Evolutionary conservation across 2,329 filamentous ascomycete genomes (phyloP).

Genomic region (Trichoderma pleuroti): DNA sequence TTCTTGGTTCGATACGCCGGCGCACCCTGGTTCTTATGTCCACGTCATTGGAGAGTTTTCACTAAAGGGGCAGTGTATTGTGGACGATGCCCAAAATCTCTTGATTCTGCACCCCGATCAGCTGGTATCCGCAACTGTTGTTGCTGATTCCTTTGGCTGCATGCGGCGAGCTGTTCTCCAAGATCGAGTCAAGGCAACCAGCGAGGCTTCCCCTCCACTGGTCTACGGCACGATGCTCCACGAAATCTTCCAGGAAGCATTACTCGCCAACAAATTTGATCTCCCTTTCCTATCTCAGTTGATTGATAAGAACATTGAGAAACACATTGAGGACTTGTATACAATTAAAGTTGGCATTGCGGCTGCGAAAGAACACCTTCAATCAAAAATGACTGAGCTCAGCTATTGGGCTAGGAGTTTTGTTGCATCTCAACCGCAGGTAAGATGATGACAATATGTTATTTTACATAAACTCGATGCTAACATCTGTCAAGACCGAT

Average conservation of each 20-base stretch:
- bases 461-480: not conserved
- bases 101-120: constrained; percentile 93
- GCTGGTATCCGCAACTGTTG: constrained; percentile 87
- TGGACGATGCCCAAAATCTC: constrained; percentile 80
- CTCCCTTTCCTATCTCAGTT: constrained; percentile 60
- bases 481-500: constrained; percentile 45
- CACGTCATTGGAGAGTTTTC: constrained; percentile 82
- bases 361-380: constrained; percentile 74
- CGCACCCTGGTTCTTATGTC: constrained; percentile 70
- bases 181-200: constrained; percentile 89
- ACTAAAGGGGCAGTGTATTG: constrained; percentile 65
- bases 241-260: constrained; percentile 88
- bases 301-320: constrained; percentile 66
- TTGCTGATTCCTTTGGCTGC: constrained; percentile 94
- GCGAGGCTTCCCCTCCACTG: constrained; percentile 72
- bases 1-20: constrained; percentile 81
- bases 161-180: constrained; percentile 88
- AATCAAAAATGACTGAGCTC: constrained; percentile 77
- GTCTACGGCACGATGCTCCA: constrained; percentile 93
- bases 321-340: constrained; percentile 85
- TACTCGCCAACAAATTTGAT: constrained; percentile 81
- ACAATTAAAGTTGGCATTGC: constrained; percentile 73
- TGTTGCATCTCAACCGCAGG: constrained; percentile 66
- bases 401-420: constrained; percentile 81
- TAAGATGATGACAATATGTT: constrained; percentile 34